These are phyloP conservation scores for Chondrus crispus DNA, from an alignment of 23 red algal species.

Conservation along the genomic window DNA sequence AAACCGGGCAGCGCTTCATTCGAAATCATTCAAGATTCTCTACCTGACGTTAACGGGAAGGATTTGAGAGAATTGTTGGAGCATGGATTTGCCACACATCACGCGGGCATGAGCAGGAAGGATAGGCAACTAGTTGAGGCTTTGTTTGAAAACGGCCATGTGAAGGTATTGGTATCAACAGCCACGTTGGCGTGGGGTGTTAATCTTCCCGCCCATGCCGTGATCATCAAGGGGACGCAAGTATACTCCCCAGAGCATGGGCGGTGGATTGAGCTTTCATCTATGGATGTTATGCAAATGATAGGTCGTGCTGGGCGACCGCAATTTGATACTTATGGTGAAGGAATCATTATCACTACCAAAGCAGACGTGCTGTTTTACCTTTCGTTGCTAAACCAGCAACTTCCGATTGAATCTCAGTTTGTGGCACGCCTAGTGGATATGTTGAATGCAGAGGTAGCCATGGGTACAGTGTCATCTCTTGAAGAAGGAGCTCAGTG, in stretches of 20 bases:
- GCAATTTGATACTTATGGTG: conserved; percentile 81
- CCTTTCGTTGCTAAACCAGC: conserved; percentile 68
- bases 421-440: conserved; percentile 69
- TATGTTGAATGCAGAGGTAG: conserved; percentile 88
- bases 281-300: conserved; percentile 98
- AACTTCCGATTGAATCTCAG: conserved; percentile 87
- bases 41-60: conserved; percentile 40
- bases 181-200: conserved; percentile 98
- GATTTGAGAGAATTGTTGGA: conserved; percentile 49
- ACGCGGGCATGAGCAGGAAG: conserved; percentile 83
- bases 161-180: conserved; percentile 86
- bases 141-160: conserved; percentile 68
- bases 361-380: conserved; percentile 74
- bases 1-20: conserved; percentile 42
- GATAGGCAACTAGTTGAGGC: conserved; percentile 80
- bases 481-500: conserved; percentile 76
- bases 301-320: conserved; percentile 92
- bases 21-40: conserved; percentile 61
- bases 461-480: conserved; percentile 58
- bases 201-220: conserved; percentile 96
- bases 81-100: conserved; percentile 84
- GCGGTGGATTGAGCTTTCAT: conserved; percentile 68
- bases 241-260: conserved; percentile 79
- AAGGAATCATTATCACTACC: conserved; percentile 93
- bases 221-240: conserved; percentile 97